These are phyloP conservation scores for Eucalyptus polybractea DNA, from an alignment of 345 rosid species.

Conservation along the genomic window DNA sequence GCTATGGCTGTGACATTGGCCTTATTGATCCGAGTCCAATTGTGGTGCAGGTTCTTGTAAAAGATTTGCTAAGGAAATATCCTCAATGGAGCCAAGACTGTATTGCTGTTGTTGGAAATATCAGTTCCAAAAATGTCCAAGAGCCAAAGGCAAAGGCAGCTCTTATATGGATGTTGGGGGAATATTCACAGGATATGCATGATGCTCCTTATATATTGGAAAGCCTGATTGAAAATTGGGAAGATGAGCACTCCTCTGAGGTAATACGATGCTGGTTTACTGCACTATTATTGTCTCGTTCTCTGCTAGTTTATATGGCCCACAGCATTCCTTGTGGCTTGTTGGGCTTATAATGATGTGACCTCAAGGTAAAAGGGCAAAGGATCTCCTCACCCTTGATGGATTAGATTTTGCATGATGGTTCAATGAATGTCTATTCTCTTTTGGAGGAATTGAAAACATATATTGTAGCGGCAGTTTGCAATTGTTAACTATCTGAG, in stretches of 20 bases:
- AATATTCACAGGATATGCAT: conserved; percentile 94
- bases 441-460: background rate
- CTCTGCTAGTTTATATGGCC: background rate
- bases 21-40: background rate
- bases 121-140: conserved; percentile 83
- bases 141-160: conserved; percentile 98
- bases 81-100: conserved; percentile 99
- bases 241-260: conserved; percentile 92
- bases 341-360: background rate
- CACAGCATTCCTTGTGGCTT: background rate
- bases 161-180: conserved; percentile 99
- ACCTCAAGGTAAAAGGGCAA: background rate
- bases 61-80: conserved; percentile 91
- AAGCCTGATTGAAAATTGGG: conserved; percentile 85
- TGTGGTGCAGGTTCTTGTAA: conserved; percentile 72
- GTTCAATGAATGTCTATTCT: background rate
- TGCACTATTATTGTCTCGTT: background rate
- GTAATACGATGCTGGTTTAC: conserved; percentile 7
- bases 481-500: background rate
- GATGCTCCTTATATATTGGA: conserved; percentile 94
- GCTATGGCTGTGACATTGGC: background rate
- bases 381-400: background rate
- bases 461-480: background rate
- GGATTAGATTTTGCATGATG: background rate
- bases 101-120: conserved; percentile 98